These are phyloP conservation scores for Tylopilus felleus DNA, from an alignment of 768 basidiomycete genomes.

Conservation along the genomic window DNA sequence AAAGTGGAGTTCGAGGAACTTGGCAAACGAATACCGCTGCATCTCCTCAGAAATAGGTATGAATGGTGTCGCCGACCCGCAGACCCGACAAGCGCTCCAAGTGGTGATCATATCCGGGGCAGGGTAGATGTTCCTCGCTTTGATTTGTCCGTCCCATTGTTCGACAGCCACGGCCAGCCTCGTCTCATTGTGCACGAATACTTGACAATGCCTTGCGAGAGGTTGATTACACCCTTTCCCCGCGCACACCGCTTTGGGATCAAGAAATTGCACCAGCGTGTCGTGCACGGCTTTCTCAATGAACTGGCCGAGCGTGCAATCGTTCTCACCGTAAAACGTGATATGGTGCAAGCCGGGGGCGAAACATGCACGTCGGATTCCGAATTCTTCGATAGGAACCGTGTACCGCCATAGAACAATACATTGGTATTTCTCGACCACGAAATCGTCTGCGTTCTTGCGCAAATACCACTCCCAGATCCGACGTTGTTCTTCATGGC, in stretches of 20 bases:
- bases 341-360: conserved; percentile 69
- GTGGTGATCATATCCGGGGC: conserved; percentile 81
- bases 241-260: conserved; percentile 73
- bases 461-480: conserved; percentile 96
- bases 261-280: conserved; percentile 63
- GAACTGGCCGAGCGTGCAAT: conserved; percentile 89
- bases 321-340: conserved; percentile 90
- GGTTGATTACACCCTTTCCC: conserved; percentile 84
- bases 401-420: conserved; percentile 78
- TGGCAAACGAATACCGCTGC: conserved; percentile 91
- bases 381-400: conserved; percentile 69
- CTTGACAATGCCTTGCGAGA: conserved; percentile 77
- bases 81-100: conserved; percentile 84
- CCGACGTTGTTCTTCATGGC: conserved; percentile 82
- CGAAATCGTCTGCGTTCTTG: conserved; percentile 81
- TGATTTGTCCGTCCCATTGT: conserved; percentile 80
- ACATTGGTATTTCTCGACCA: conserved; percentile 90
- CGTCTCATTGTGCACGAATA: conserved; percentile 89
- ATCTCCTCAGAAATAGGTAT: conserved; percentile 89
- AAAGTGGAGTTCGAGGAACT: conserved; percentile 94
- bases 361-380: conserved; percentile 70
- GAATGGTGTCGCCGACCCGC: conserved; percentile 78
- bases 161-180: conserved; percentile 83
- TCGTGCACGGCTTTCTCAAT: conserved; percentile 78
- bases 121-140: conserved; percentile 51